phyloP scores from a whole-genome alignment of 2,329 filamentous ascomycete species.

The Lecanosticta acicola region DNA sequence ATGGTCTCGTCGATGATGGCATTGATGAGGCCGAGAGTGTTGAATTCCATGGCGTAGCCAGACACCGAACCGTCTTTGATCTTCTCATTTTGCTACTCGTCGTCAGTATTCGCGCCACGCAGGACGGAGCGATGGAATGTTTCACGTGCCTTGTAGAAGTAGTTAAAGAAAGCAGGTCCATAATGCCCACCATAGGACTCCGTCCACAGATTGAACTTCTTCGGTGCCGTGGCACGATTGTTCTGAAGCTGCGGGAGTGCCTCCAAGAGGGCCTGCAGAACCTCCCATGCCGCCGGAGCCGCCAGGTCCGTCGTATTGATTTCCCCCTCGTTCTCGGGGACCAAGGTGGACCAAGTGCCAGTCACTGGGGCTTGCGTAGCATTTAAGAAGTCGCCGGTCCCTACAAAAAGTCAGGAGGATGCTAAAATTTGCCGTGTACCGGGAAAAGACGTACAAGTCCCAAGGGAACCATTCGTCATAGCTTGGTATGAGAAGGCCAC shows the following conservation, averaged over 20 bases:
- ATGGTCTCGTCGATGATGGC: slow-evolving; percentile 51
- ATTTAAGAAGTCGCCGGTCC: slow-evolving; percentile 44
- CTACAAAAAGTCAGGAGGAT: background rate
- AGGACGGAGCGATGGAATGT: background rate
- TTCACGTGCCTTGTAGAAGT: slow-evolving; percentile 41
- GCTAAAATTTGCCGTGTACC: background rate
- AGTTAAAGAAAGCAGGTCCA: slow-evolving; percentile 52
- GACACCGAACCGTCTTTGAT: slow-evolving; percentile 26
- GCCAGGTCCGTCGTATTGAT: slow-evolving; percentile 54
- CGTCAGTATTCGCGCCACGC: background rate
- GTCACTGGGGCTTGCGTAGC: slow-evolving; percentile 33
- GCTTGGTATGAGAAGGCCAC: slow-evolving; percentile 51
- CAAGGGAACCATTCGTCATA: slow-evolving; percentile 17
- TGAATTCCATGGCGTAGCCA: slow-evolving; percentile 9
- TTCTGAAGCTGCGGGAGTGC: slow-evolving; percentile 42
- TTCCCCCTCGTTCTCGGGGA: slow-evolving; percentile 37
- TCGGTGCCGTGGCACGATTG: slow-evolving; percentile 43
- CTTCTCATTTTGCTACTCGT: slow-evolving; percentile 45
- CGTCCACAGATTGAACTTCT: slow-evolving; percentile 13
- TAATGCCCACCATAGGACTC: slow-evolving; percentile 49
- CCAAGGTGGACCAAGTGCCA: slow-evolving; percentile 47
- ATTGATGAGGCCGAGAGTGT: slow-evolving; percentile 48
- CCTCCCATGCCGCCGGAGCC: slow-evolving; percentile 51
- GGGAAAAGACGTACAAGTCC: slow-evolving; percentile 12
- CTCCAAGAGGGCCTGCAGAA: slow-evolving; percentile 51